Percentiles rank a stretch among this genome's conserved stretches.
phyloP scores from a whole-genome alignment of 352 stramenopile genomes.

The Pythium aphanidermatum region DNA sequence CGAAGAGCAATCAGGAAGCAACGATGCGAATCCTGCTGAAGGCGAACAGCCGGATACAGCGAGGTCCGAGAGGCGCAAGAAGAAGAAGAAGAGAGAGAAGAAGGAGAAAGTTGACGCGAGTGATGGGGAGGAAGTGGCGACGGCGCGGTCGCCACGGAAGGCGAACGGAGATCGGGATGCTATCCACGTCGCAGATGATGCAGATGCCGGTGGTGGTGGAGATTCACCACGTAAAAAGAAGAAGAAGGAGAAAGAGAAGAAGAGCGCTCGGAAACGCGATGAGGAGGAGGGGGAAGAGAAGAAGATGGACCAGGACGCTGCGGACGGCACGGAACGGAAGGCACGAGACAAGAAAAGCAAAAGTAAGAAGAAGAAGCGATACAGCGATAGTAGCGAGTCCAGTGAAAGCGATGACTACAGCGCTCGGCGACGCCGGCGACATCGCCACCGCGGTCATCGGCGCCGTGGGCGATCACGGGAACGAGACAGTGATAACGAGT shows the following conservation, averaged over 20 bases:
- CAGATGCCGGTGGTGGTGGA: constrained; percentile 5
- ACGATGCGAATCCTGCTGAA: constrained; percentile 7
- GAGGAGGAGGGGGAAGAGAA: constrained; percentile 1
- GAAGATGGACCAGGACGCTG: constrained; percentile 8
- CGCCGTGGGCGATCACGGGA: constrained; percentile 20
- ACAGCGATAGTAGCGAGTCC: constrained; percentile 5
- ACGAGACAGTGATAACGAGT: constrained; percentile 40
- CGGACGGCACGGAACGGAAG: constrained; percentile 19
- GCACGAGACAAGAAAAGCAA: constrained; percentile 23
- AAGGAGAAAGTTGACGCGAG: constrained; percentile 18
- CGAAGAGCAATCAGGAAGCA: constrained; percentile 22
- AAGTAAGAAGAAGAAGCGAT: constrained; percentile 30
- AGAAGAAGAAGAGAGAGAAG: constrained; percentile 45
- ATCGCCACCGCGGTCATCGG: constrained; percentile 18
- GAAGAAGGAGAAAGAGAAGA: constrained; percentile 44
- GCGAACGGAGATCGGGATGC: constrained; percentile 20
- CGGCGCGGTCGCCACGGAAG: constrained; percentile 35
- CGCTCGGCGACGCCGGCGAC: constrained; percentile 12
- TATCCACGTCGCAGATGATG: constrained; percentile 12
- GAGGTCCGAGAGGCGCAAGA: constrained; percentile 37
- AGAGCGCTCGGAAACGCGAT: constrained; percentile 28
- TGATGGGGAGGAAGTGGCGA: constrained; percentile 32
- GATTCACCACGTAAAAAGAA: constrained; percentile 61
- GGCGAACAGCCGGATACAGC: constrained; percentile 15
- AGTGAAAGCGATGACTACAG: constrained; percentile 4